Evolutionary conservation across 176 grass and related monocot species (phyloP), one percentile per base, ranked within the genome.

Genomic region (Eragrostis curvula): DNA sequence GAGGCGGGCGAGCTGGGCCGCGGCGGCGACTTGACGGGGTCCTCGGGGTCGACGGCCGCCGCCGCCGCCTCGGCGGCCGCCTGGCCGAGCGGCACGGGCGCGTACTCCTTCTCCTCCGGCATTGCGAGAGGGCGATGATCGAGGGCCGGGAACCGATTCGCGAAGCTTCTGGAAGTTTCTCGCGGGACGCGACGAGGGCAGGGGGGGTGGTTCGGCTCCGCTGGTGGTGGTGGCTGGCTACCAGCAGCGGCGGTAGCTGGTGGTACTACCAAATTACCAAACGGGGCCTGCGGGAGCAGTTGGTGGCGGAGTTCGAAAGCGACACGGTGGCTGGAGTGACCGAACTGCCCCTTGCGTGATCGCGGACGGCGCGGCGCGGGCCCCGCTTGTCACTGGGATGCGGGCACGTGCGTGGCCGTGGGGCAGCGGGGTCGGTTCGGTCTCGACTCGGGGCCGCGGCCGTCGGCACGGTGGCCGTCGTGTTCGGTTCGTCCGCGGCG

Each of bases 101-200:
- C 91, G 74, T 94, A 94, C 81, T 89, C 95, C 77, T 97, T 92
- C 89, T 92, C 95, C 77, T 94, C 91, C 88, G 88, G 90, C 92
- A 94, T 94, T 81, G 84, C 74, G 64, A 6, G 58, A 9, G 58
- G 12, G 58, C 43, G 43, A 4, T 43, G 6, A 59, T 23, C n/a
- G 36, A 13, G 21, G 44, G 20, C 6, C 14, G 53, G 3, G 0
- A 0, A 9, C 59, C 8, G 13, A 65, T 71, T 70, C 62, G 60
- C 46, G 51, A 40, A 79, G 18, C 65, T 49, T 78, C 66, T 14
- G 27, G 76, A 57, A 71, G 14, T 20, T 20, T 76, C 63, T 55
- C 0, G 63, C 0, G 5, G 42, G 29, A 60, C n/a, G n/a, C 60
- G 75, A 46, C 24, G 6, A 9, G 57, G 28, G 17, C 41, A 32